Evolutionary conservation across 1,284 basidiomycete genomes (phyloP).

Genomic region (Trichosporon sp.): DNA sequence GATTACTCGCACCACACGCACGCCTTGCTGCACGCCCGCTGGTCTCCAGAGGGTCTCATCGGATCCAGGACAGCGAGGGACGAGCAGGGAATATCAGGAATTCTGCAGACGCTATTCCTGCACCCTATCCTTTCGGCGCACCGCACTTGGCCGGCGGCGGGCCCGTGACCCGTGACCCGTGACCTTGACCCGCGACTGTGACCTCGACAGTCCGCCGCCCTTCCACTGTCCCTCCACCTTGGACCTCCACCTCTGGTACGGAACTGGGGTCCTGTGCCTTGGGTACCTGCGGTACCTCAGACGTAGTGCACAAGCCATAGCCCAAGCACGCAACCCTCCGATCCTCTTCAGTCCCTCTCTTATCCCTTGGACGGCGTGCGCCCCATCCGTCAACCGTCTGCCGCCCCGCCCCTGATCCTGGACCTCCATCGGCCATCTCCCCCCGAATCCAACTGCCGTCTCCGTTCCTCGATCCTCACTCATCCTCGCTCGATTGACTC

Average conservation of each 20-base stretch:
- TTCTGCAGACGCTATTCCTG: slow-evolving; percentile 1
- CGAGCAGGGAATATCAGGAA: neutral
- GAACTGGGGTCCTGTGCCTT: neutral
- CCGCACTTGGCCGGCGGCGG: neutral
- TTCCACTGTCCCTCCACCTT: neutral
- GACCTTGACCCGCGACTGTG: slow-evolving; percentile 7
- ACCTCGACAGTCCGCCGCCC: neutral
- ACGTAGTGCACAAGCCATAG: neutral
- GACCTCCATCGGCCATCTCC: slow-evolving; percentile 16
- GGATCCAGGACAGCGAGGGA: neutral
- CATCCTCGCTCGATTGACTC: slow-evolving; percentile 5
- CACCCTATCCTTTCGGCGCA: neutral
- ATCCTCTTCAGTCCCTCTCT: neutral
- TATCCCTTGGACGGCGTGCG: neutral
- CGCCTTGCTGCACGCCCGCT: neutral
- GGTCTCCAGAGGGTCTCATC: too few relatives aligned
- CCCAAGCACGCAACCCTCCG: slow-evolving; percentile 10
- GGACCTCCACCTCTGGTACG: neutral
- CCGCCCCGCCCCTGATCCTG: slow-evolving; percentile 13
- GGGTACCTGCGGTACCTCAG: neutral
- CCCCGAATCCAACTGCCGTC: slow-evolving; percentile 5
- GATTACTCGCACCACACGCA: slow-evolving; percentile 11
- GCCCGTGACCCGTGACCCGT: slow-evolving; percentile 9
- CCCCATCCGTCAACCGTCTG: neutral
- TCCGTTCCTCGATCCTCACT: neutral